A percentile compares a stretch with the other conserved stretches of the same genome.
Evolutionary conservation across 2,329 filamentous ascomycete species (phyloP).

Genomic region (Hypoxylon sp.): DNA sequence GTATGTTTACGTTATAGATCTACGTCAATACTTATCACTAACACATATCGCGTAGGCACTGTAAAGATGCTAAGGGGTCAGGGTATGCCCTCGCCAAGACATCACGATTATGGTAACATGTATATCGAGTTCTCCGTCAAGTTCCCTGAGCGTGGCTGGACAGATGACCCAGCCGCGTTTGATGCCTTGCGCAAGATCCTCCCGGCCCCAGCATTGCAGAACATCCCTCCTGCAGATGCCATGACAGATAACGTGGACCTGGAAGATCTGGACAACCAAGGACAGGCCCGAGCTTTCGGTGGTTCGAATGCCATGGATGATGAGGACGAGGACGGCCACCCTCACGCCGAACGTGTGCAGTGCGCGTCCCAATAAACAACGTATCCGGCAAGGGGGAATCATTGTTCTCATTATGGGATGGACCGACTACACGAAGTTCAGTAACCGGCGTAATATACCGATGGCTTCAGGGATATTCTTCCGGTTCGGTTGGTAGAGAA

Average conservation of each 20-base stretch:
- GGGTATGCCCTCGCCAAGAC: conserved; percentile 95
- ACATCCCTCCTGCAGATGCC: conserved; percentile 79
- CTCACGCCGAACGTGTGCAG: conserved; percentile 83
- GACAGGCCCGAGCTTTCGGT: conserved; percentile 75
- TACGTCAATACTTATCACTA: conserved; percentile 10
- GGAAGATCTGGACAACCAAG: conserved; percentile 83
- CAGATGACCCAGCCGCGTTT: conserved; percentile 75
- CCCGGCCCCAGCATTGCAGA: conserved; percentile 74
- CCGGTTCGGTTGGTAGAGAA: conserved; percentile 34
- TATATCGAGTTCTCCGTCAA: conserved; percentile 98
- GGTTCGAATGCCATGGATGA: conserved; percentile 75
- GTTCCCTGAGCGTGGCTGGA: conserved; percentile 87
- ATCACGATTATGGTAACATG: conserved; percentile 95
- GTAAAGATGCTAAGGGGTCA: conserved; percentile 96
- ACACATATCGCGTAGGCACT: conserved; percentile 68
- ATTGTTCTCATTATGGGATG: conserved; percentile 1
- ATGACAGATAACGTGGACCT: conserved; percentile 93
- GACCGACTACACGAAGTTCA: conserved; percentile 4
- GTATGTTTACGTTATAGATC: conserved; percentile 65
- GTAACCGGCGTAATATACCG: conserved; percentile 33
- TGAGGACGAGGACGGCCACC: conserved; percentile 81
- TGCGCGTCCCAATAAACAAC: conserved; percentile 83
- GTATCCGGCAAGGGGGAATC: background rate
- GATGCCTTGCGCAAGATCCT: conserved; percentile 85
- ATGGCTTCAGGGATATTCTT: conserved; percentile 15